phyloP scores from a whole-genome alignment of 108 stramenopile species.

The Fistulifera pelliculosa region DNA sequence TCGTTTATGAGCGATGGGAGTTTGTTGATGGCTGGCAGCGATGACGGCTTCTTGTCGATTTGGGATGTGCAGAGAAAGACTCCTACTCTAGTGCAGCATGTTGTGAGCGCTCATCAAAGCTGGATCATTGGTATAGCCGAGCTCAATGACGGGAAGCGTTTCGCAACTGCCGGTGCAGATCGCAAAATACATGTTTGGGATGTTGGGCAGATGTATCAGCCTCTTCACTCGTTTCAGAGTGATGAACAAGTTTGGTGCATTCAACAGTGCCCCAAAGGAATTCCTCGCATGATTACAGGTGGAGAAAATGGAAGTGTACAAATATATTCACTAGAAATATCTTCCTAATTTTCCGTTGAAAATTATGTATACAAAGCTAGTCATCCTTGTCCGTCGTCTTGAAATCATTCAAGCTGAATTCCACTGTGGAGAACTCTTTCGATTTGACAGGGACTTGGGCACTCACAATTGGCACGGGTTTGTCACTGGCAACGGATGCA shows the following conservation, averaged over 20 bases:
- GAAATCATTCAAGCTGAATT: slow-evolving; percentile 1
- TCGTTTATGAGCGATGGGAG: slow-evolving; percentile 31
- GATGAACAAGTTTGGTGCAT: slow-evolving; percentile 6
- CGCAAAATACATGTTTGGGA: slow-evolving; percentile 30
- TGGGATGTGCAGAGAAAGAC: slow-evolving; percentile 26
- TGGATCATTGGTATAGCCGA: slow-evolving; percentile 25
- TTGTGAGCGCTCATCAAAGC: slow-evolving; percentile 28
- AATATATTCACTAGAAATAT: slow-evolving; percentile 21
- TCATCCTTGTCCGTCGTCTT: slow-evolving; percentile 2
- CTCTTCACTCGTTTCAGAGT: slow-evolving; percentile 27
- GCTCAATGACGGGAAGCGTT: slow-evolving; percentile 23
- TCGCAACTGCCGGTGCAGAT: slow-evolving; percentile 33
- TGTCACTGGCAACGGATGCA: neutral
- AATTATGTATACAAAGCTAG: neutral
- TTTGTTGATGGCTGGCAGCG: slow-evolving; percentile 25
- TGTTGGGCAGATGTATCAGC: slow-evolving; percentile 17
- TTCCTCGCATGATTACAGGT: slow-evolving; percentile 23
- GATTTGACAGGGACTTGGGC: neutral
- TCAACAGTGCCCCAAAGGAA: neutral
- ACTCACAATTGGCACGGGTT: neutral
- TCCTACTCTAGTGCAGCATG: slow-evolving; percentile 32
- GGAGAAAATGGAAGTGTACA: slow-evolving; percentile 24
- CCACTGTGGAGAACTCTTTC: neutral
- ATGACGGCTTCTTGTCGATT: slow-evolving; percentile 29
- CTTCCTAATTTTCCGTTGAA: neutral